Conservation (phyloP, 306 rosid genomes). For the Rosa rugosa region DNA sequence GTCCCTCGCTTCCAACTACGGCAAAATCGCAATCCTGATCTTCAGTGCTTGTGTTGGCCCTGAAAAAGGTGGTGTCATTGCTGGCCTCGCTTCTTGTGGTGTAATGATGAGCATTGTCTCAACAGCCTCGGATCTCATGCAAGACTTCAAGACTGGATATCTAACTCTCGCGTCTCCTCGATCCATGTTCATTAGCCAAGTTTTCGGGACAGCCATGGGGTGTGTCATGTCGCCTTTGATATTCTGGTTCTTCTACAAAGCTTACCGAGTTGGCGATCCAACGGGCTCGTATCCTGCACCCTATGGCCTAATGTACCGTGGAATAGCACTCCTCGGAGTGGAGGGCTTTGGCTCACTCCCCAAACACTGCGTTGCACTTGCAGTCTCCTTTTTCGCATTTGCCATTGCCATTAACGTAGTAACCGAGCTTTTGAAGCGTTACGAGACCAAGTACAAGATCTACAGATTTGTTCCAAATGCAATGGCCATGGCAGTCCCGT, state of each 20-base stretch:
- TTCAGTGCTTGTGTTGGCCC: neutral
- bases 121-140: neutral
- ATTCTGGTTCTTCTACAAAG: neutral
- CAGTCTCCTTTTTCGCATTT: neutral
- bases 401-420: neutral
- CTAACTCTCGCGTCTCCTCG: neutral
- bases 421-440: neutral
- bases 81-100: neutral
- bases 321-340: neutral
- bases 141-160: neutral
- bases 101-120: neutral
- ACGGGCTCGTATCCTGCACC: neutral
- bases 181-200: neutral
- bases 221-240: neutral
- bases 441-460: neutral
- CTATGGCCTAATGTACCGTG: neutral
- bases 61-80: neutral
- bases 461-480: neutral
- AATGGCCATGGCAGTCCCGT: neutral
- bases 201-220: neutral
- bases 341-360: neutral
- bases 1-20: neutral
- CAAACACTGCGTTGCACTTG: neutral
- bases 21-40: neutral
- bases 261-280: neutral